Evolutionary conservation across 768 basidiomycete genomes (phyloP), one percentile per base, ranked within the genome.

Genomic region (Rhizopogon vesiculosus): DNA sequence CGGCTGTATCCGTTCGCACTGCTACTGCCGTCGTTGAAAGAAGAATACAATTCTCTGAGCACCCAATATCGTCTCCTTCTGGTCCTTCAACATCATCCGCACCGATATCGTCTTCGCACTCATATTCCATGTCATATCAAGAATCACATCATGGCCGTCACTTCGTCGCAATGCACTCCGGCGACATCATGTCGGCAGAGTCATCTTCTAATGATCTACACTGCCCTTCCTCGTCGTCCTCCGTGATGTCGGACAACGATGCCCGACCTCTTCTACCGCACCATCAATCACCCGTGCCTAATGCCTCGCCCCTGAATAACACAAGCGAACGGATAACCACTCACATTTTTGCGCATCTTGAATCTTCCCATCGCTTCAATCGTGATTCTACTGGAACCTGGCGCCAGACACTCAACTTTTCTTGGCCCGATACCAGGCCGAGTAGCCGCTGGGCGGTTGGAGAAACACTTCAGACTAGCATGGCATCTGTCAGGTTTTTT

Each of bases 401-500:
- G 81, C 77, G 69, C 40, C 85, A 85, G 65, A 86, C 80, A 1
- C 70, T 91, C 44, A 84, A 84, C 7, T 69, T 90, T 42, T 84
- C 86, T 60, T 89, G 89, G 86, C 87, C 89, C 13, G 78, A 81
- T 38, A 69, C 79, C 53, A 87, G 85, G 64, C 81, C 86, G 3
- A 78, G 79, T 56, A 84, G 80, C 62, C 82, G 87, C 18, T 93
- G 91, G 87, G 80, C 89, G 8, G 79, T 88, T 55, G 91, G 91
- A 10, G 89, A 91, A 74, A 86, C 87, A 28, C 80, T 90, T 61
- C 75, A 78, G 59, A 86, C 86, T 42, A 76, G 81, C 50, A 68
- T 86, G 61, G 83, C 80, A 13, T 78, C 80, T 51, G 80, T 91
- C 52, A 80, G 79, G 66, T 93, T 89, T 68, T 84, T 85, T 67